Conservation (phyloP, 225 moss, liverwort and hornwort species). For the Bryoerythrophyllum caledonicum region DNA sequence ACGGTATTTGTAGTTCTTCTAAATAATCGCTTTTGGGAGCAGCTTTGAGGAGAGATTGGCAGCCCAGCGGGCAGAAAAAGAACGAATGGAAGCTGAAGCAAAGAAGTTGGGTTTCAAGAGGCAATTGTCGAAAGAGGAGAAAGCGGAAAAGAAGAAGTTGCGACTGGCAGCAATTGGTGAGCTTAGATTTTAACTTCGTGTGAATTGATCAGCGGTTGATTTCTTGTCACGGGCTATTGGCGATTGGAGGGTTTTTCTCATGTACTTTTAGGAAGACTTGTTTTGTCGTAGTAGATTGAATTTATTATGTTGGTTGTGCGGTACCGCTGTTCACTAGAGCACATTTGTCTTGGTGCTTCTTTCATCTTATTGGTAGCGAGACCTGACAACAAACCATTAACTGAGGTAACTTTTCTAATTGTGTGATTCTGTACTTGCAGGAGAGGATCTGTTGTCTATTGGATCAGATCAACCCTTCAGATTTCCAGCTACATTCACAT, state of each 20-base stretch:
- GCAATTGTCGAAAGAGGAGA: constrained; percentile 75
- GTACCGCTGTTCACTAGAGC: background rate
- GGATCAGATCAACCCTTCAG: constrained; percentile 95
- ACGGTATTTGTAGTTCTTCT: background rate
- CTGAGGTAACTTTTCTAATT: constrained; percentile 1
- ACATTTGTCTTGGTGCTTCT: constrained; percentile 6
- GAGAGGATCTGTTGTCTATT: constrained; percentile 93
- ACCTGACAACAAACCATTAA: background rate
- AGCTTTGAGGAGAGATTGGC: constrained; percentile 96
- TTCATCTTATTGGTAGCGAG: background rate
- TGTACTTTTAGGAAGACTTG: background rate
- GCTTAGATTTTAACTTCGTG: constrained; percentile 8
- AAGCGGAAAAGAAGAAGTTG: constrained; percentile 80
- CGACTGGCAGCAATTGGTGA: constrained; percentile 96
- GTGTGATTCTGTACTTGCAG: constrained; percentile 39
- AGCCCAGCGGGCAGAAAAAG: constrained; percentile 77
- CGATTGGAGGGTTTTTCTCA: background rate
- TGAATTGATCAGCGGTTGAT: background rate
- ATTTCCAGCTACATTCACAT: constrained; percentile 99
- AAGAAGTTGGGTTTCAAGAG: constrained; percentile 70
- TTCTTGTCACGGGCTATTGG: background rate
- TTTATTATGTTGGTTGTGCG: background rate
- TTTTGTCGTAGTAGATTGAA: background rate
- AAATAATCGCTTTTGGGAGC: constrained; percentile 12
- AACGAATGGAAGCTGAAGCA: constrained; percentile 70